A percentile compares a stretch with the other conserved stretches of the same genome.
phyloP scores from a whole-genome alignment of 495 filamentous ascomycete species.

The Neurospora hispaniola region DNA sequence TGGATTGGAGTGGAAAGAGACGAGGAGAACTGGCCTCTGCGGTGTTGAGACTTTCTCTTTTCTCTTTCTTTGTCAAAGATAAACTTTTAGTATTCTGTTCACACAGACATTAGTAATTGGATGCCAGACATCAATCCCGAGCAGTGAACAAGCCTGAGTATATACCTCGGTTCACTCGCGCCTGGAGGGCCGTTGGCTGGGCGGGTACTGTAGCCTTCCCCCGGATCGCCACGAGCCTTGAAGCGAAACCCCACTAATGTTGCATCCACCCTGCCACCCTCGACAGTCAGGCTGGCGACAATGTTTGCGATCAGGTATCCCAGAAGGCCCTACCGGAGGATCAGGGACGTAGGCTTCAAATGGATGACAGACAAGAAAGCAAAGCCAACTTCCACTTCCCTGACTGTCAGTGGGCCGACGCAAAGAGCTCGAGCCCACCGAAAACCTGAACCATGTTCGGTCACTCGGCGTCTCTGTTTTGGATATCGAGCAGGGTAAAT shows the following conservation, averaged over 20 bases:
- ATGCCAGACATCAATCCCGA: neutral
- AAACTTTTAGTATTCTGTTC: neutral
- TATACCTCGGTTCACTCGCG: neutral
- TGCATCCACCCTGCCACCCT: neutral
- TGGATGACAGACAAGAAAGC: neutral
- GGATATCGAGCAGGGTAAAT: neutral
- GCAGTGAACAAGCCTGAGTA: neutral
- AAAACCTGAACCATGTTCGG: neutral
- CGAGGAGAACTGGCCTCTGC: constrained; percentile 18
- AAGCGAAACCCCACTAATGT: neutral
- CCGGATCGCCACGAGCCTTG: neutral
- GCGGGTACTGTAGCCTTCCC: neutral
- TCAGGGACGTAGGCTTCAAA: too few relatives aligned
- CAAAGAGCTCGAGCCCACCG: neutral
- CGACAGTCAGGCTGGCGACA: neutral
- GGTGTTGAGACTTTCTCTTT: neutral
- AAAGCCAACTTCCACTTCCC: neutral
- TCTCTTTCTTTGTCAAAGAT: neutral
- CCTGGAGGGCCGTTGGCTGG: neutral
- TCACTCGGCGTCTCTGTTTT: neutral
- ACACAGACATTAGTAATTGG: neutral
- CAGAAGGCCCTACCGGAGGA: too few relatives aligned
- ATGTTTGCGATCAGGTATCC: neutral
- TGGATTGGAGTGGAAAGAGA: constrained; percentile 13
- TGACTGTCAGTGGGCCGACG: neutral